phyloP scores from a whole-genome alignment of 495 filamentous ascomycete species.

The Astrothelium macrocarpum region DNA sequence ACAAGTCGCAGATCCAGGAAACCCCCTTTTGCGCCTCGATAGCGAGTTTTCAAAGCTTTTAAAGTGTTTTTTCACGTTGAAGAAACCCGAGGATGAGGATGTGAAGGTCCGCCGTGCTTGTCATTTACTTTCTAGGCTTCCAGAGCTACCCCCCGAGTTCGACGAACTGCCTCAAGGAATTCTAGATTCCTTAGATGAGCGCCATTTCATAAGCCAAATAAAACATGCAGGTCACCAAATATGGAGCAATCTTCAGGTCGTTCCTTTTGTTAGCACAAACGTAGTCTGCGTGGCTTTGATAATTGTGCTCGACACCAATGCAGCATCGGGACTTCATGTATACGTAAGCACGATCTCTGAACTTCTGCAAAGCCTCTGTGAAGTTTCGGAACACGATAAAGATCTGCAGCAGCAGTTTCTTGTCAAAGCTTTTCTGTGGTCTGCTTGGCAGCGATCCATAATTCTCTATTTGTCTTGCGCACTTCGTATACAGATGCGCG shows the following conservation, averaged over 20 bases:
- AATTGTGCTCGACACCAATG: neutral
- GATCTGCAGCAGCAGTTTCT: neutral
- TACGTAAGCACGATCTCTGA: neutral
- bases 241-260: neutral
- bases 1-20: neutral
- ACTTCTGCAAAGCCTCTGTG: neutral
- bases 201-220: neutral
- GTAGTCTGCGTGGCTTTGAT: neutral
- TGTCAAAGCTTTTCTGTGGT: neutral
- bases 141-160: neutral
- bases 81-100: neutral
- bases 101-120: neutral
- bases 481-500: neutral
- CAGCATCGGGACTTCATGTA: neutral
- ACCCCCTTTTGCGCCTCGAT: neutral
- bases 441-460: neutral
- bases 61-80: neutral
- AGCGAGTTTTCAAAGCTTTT: neutral
- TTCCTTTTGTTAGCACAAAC: neutral
- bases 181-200: neutral
- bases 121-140: neutral
- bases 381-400: neutral
- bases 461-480: neutral
- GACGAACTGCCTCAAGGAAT: neutral
- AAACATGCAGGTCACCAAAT: neutral